Evolutionary conservation across 371 early-diverging fungal species (phyloP).

Genomic region (Encephalitozoon cuniculi): DNA sequence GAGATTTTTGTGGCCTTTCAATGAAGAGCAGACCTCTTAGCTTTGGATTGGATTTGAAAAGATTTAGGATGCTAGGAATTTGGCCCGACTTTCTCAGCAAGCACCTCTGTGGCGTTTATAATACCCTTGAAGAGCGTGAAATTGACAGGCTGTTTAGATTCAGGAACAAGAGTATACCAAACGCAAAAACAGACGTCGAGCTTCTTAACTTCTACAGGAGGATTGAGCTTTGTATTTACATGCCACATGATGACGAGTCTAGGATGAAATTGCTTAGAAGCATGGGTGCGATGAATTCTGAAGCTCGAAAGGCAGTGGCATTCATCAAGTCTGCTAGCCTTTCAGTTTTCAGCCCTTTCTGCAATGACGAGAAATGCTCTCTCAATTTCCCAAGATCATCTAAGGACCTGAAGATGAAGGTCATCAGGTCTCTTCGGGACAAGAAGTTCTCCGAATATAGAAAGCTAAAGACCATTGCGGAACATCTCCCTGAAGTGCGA

Average conservation of each 20-base stretch:
- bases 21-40: not conserved
- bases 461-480: not conserved
- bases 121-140: not conserved
- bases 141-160: not conserved
- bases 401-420: not conserved
- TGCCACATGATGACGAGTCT: not conserved
- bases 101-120: not conserved
- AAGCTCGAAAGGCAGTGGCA: not conserved
- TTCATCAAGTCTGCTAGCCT: not conserved
- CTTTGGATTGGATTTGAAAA: not conserved
- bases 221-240: not conserved
- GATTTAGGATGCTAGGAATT: not conserved
- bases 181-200: not conserved
- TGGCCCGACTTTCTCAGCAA: not conserved
- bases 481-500: not conserved
- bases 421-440: not conserved
- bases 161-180: not conserved
- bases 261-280: not conserved
- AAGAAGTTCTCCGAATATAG: not conserved
- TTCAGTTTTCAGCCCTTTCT: not conserved
- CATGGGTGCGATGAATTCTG: not conserved
- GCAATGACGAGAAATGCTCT: not conserved
- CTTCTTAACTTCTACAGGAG: slow-evolving; percentile 1
- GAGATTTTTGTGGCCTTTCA: not conserved
- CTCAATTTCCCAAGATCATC: not conserved